These are phyloP conservation scores for Dendrocalamus latiflorus DNA, from an alignment of 202 grass and related monocot genomes.

Conservation along the genomic window DNA sequence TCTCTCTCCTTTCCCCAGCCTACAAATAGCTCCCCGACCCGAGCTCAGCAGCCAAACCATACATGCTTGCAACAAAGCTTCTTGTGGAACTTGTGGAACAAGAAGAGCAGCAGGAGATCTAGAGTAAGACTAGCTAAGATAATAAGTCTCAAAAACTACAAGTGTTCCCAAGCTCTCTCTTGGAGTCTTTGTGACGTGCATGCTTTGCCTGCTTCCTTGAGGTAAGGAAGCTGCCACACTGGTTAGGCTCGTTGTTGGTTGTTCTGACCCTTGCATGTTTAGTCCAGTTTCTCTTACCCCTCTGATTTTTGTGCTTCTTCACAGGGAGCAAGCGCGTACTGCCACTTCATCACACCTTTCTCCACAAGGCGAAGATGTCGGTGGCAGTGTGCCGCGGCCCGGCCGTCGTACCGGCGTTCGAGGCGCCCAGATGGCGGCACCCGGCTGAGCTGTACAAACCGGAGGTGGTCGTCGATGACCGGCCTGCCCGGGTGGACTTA, in stretches of 20 bases:
- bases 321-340: constrained; percentile 31
- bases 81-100: constrained; percentile 12
- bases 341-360: constrained; percentile 26
- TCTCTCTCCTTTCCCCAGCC: too few species aligned
- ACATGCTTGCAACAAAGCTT: constrained; percentile 41
- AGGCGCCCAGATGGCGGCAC: constrained; percentile 16
- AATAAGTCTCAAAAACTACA: background rate
- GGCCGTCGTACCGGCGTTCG: constrained; percentile 28
- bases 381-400: constrained; percentile 42
- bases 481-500: constrained; percentile 40
- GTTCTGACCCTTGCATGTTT: background rate
- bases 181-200: background rate
- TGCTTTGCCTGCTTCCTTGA: background rate
- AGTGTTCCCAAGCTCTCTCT: background rate
- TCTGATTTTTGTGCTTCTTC: constrained; percentile 1
- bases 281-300: background rate
- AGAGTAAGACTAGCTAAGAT: background rate
- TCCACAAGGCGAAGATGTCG: constrained; percentile 40
- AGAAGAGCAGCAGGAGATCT: background rate
- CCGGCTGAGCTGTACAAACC: constrained; percentile 20
- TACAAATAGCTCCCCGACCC: constrained; percentile 56
- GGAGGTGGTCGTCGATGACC: constrained; percentile 6
- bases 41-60: constrained; percentile 35
- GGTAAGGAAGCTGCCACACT: constrained; percentile 10
- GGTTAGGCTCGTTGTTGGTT: background rate